Evolutionary conservation across 345 rosid species (phyloP).

Genomic region (Hevea brasiliensis): DNA sequence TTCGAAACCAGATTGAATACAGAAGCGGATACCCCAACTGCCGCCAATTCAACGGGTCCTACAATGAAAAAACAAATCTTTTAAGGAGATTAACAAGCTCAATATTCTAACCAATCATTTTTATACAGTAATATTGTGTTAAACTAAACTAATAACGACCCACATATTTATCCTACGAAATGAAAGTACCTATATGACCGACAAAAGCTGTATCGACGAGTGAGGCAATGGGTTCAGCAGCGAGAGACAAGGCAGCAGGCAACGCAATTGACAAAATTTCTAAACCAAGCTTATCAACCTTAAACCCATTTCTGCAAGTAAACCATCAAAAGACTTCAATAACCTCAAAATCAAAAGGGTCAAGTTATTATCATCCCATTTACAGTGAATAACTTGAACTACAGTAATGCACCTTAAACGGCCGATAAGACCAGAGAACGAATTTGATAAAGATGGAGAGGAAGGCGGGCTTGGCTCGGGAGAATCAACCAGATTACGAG

Average conservation of each 20-base stretch:
- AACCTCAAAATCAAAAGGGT: neutral
- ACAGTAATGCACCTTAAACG: slow-evolving; percentile 31
- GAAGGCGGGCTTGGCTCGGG: slow-evolving; percentile 21
- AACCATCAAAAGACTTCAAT: neutral
- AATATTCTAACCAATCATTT: neutral
- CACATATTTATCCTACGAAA: neutral
- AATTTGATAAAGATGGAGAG: slow-evolving; percentile 12
- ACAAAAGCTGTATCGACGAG: slow-evolving; percentile 85
- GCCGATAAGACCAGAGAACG: slow-evolving; percentile 24
- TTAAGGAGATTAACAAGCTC: neutral
- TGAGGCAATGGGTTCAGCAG: slow-evolving; percentile 85
- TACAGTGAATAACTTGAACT: neutral
- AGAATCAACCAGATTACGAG: slow-evolving; percentile 13
- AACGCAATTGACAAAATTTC: slow-evolving; percentile 82
- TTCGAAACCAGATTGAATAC: slow-evolving; percentile 86
- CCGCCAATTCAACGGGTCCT: slow-evolving; percentile 90
- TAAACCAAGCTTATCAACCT: slow-evolving; percentile 56
- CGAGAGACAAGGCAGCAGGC: slow-evolving; percentile 91
- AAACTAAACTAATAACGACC: neutral
- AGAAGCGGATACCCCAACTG: slow-evolving; percentile 82
- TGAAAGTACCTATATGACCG: slow-evolving; percentile 72
- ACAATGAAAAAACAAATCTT: slow-evolving; percentile 2
- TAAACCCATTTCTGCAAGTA: slow-evolving; percentile 36
- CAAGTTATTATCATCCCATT: neutral
- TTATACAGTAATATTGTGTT: neutral